Evolutionary conservation across 768 basidiomycete genomes (phyloP), one percentile per base, ranked within the genome.

Genomic region (Tricholoma saponaceum): DNA sequence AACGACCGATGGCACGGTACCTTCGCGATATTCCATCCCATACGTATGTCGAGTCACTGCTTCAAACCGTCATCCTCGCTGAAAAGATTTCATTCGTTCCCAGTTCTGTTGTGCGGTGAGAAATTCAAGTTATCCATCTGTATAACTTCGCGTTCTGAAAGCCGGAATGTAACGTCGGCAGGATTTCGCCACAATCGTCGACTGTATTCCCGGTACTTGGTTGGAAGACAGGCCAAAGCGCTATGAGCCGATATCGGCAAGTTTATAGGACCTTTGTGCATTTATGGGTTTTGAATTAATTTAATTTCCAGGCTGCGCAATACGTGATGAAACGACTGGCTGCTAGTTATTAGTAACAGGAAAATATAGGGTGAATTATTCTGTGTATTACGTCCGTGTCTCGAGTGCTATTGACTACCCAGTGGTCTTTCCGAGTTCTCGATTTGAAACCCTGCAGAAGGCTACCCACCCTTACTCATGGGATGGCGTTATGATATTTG

Each of bases 1-100:
- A 30, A 51, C 51, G 23, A 56, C 54, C 14, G 68, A 69, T 43
- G 69, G 64, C 9, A 76, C 77, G 69, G 74, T 79, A 1, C 81
- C 79, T 0, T 75, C 77, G 30, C 72, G 85, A 25, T 85, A 83
- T 62, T 85, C 84, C 0, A 85, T 86, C 58, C 84, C 85, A 28
- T 86, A 84, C 63, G 82, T 82, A 58, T 58, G 80, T 67, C 10
- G 13, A 4, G 4, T 12, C 13, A 3, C 13, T 6, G 39, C 44
- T 20, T 18, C 20, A 30, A 23, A n/a, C 2, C 41, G 14, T 35
- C 22, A 23, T 14, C 5, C 32, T 26, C 16, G 6, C 12, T 50
- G n/a, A 54, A 2, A 14, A 8, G 8, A 10, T 22, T 22, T 37
- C 35, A 5, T n/a, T 37, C 5, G 12, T 37, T 13, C 13, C 13